phyloP scores from a whole-genome alignment of 345 rosid species.

The Syzygium aqueum region DNA sequence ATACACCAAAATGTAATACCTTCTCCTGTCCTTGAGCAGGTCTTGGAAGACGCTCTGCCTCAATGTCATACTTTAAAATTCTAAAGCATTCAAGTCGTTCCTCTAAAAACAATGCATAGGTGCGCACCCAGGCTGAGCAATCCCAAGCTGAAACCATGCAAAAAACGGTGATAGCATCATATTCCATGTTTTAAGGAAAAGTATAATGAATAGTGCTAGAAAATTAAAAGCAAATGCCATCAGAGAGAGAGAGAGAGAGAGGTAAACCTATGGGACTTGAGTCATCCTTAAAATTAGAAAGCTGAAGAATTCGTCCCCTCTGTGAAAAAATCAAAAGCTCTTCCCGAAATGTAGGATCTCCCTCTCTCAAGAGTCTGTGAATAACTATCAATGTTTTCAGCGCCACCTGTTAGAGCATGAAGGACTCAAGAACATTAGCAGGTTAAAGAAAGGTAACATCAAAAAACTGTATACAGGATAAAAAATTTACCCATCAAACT shows the following conservation, averaged over 20 bases:
- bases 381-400: slow-evolving; percentile 85
- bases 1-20: slow-evolving; percentile 19
- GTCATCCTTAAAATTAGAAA: slow-evolving; percentile 96
- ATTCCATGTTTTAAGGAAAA: neutral
- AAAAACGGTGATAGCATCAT: neutral
- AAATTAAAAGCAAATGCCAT: neutral
- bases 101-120: slow-evolving; percentile 90
- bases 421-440: neutral
- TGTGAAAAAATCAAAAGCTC: slow-evolving; percentile 73
- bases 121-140: slow-evolving; percentile 99
- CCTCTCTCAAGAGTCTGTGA: slow-evolving; percentile 83
- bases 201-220: neutral
- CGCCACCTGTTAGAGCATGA: slow-evolving; percentile 57
- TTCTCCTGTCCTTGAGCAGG: slow-evolving; percentile 78
- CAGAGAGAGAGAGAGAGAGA: neutral
- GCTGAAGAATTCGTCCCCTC: slow-evolving; percentile 81
- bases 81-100: slow-evolving; percentile 94
- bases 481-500: neutral
- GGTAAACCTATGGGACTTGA: slow-evolving; percentile 80
- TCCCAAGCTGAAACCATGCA: slow-evolving; percentile 69
- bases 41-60: slow-evolving; percentile 85
- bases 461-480: neutral
- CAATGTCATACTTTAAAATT: slow-evolving; percentile 85
- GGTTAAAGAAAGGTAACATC: neutral
- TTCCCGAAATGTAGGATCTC: slow-evolving; percentile 93